Base-by-base conservation (phyloP, 2,329 filamentous ascomycete species). In the Bimuria novae-zelandiae region DNA sequence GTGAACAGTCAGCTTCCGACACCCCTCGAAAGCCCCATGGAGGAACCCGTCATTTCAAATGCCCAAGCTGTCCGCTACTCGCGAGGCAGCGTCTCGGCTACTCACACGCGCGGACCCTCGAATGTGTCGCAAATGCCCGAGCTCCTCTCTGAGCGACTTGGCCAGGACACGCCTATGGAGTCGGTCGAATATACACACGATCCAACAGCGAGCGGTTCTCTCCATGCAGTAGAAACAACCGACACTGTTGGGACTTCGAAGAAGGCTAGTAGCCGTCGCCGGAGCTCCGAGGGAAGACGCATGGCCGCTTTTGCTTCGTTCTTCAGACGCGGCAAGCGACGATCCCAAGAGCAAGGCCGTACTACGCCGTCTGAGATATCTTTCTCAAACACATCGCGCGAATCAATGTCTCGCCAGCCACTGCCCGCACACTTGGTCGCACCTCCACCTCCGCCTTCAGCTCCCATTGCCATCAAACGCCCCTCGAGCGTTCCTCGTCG, bases 381-480 rank as follows among this genome's bases (percentile, higher is more conserved):
- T 0, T 94, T 96, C 69, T 92, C 91, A 4, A 96, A 96, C 66
- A 90, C 91, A 0, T 96, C 92, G 1, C 84, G 92, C 58, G 92
- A 96, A 67, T 95, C 92, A 14, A 93, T 96, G 76, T 80, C 82
- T 56, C 80, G 78, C 58, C 78, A 85, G 52, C 74, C 77, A 48
- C 76, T 78, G 23, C 80, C 81, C 16, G 75, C 79, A 42, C 80
- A 82, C 51, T 71, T 80, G 21, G 62, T 79, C 16, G 74, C 70
- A 47, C 65, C 75, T 70, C 52, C 71, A 67, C 67, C 35, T 70
- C 53, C 71, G 67, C 66, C 36, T 61, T 47, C 71, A 66, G 44
- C 72, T n/a, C 66, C 69, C 4, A 63, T 70, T n/a, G 61, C 65
- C 45, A 72, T 77, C 29, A 78, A 80, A 52, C 74, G 79, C 50